These are phyloP conservation scores for Hirsutella thompsonii DNA, from an alignment of 2,329 filamentous ascomycete species.

Conservation along the genomic window DNA sequence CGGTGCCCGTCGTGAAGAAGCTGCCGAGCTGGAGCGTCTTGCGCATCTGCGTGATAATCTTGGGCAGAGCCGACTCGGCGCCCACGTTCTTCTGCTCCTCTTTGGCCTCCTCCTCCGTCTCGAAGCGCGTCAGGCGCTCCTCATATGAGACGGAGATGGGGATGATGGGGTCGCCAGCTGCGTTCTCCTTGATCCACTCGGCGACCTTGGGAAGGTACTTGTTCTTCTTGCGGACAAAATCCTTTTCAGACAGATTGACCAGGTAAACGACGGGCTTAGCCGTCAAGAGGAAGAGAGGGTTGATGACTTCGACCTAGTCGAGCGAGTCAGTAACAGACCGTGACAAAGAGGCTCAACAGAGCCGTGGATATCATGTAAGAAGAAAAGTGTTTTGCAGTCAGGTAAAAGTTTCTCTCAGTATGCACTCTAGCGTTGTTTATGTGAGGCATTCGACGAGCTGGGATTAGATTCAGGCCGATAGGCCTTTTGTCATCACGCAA, in stretches of 20 bases:
- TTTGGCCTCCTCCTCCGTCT: slow-evolving; percentile 59
- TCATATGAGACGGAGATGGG: slow-evolving; percentile 89
- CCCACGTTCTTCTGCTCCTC: slow-evolving; percentile 85
- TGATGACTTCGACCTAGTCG: slow-evolving; percentile 91
- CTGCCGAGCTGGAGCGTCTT: slow-evolving; percentile 79
- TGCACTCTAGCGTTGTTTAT: slow-evolving; percentile 60
- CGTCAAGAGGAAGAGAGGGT: slow-evolving; percentile 85
- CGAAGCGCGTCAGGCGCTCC: slow-evolving; percentile 75
- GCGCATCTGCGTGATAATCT: slow-evolving; percentile 87
- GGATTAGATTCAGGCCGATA: slow-evolving; percentile 89
- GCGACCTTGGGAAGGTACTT: slow-evolving; percentile 91
- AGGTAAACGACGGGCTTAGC: slow-evolving; percentile 97
- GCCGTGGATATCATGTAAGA: slow-evolving; percentile 1
- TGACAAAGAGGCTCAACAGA: slow-evolving; percentile 4
- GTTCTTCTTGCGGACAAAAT: slow-evolving; percentile 98
- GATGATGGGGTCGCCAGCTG: slow-evolving; percentile 77
- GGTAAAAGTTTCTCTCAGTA: slow-evolving; percentile 76
- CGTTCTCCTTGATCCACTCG: slow-evolving; percentile 90
- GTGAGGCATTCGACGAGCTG: slow-evolving; percentile 97
- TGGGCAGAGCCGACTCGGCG: slow-evolving; percentile 79
- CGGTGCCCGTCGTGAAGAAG: slow-evolving; percentile 93
- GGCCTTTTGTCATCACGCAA: slow-evolving; percentile 98
- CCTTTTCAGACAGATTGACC: slow-evolving; percentile 92
- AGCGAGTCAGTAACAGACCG: slow-evolving; percentile 9
- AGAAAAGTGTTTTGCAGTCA: slow-evolving; percentile 34